Percentiles rank a stretch among this genome's conserved stretches.
These are phyloP conservation scores for Erythrophleum fordii DNA, from an alignment of 306 rosid genomes.

Conservation along the genomic window DNA sequence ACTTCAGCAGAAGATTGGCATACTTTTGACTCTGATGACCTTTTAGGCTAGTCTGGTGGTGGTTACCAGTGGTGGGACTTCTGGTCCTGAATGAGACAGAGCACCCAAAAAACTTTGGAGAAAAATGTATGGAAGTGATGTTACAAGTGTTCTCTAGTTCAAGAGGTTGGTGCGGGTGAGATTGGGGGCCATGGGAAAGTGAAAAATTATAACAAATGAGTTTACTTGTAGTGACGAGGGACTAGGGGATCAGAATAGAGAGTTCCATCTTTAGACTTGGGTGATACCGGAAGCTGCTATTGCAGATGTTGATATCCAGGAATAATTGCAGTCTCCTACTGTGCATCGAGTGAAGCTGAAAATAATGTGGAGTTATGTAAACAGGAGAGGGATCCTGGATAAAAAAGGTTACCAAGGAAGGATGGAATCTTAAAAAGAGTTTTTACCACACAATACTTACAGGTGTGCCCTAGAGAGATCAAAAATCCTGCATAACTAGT, in stretches of 20 bases:
- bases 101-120: slow-evolving; percentile 15
- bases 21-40: slow-evolving; percentile 61
- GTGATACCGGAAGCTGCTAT: slow-evolving; percentile 3
- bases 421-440: background rate
- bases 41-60: slow-evolving; percentile 57
- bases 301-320: slow-evolving; percentile 21
- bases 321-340: background rate
- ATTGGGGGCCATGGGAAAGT: slow-evolving; percentile 29
- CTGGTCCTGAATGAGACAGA: slow-evolving; percentile 69
- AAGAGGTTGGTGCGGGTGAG: too few species aligned
- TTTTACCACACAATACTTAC: background rate
- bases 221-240: slow-evolving; percentile 10
- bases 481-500: slow-evolving; percentile 13
- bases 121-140: slow-evolving; percentile 42
- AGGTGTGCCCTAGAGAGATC: background rate
- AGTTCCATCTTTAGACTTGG: slow-evolving; percentile 14
- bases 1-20: slow-evolving; percentile 84
- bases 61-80: slow-evolving; percentile 93
- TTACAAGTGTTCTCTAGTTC: slow-evolving; percentile 21
- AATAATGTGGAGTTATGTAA: slow-evolving; percentile 7
- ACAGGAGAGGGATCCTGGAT: background rate
- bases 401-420: background rate
- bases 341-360: background rate
- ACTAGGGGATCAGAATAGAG: slow-evolving; percentile 7
- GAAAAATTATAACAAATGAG: slow-evolving; percentile 7